Percentiles rank a stretch among this genome's conserved stretches.
Evolutionary conservation across 2,329 filamentous ascomycete genomes (phyloP).

Genomic region (Alternaria brassicae): DNA sequence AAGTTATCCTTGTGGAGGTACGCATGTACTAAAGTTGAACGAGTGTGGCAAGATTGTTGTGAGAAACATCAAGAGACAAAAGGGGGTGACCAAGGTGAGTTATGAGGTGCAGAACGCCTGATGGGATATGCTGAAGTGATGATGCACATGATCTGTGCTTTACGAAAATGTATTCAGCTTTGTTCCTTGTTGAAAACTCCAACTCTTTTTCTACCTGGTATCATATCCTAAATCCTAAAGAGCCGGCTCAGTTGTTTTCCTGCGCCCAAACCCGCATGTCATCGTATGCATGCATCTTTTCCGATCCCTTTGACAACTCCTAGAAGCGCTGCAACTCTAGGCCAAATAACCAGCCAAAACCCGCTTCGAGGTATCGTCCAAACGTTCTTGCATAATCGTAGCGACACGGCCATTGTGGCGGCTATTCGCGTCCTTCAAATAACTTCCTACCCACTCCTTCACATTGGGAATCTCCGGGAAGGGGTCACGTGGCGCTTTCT

Average conservation of each 20-base stretch:
- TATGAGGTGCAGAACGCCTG: constrained; percentile 48
- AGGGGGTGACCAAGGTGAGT: constrained; percentile 67
- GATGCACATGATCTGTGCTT: constrained; percentile 3
- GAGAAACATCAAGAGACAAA: constrained; percentile 70
- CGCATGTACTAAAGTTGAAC: constrained; percentile 70
- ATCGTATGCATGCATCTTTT: background rate
- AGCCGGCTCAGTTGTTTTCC: background rate
- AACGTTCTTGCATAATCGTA: constrained; percentile 73
- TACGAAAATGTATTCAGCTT: background rate
- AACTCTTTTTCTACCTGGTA: constrained; percentile 25
- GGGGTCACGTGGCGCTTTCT: constrained; percentile 74
- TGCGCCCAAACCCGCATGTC: background rate
- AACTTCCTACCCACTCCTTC: constrained; percentile 81
- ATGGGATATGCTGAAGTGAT: background rate
- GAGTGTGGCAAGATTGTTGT: constrained; percentile 67
- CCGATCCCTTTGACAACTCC: background rate
- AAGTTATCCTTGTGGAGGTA: constrained; percentile 77
- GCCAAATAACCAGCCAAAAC: constrained; percentile 48
- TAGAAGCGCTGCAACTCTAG: background rate
- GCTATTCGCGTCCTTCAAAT: constrained; percentile 78
- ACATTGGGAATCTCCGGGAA: constrained; percentile 86
- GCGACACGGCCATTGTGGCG: constrained; percentile 75
- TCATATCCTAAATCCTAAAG: constrained; percentile 19
- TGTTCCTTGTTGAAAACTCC: background rate
- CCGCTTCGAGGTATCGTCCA: constrained; percentile 56